phyloP scores from a whole-genome alignment of 1,139 yeast genomes.

The Kodamaea sp. region DNA sequence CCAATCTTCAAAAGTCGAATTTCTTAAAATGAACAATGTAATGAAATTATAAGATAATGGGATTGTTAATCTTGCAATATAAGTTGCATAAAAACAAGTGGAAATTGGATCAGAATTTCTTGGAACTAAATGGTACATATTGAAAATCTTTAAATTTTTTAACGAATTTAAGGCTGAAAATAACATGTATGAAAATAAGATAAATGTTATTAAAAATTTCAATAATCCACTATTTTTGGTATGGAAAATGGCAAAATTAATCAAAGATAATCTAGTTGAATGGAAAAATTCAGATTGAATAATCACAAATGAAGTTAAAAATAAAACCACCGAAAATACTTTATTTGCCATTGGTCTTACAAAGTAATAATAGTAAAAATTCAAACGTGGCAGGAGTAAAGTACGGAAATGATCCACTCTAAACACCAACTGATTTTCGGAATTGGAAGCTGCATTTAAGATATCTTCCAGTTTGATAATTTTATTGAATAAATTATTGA shows the following conservation, averaged over 20 bases:
- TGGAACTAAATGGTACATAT: constrained; percentile 69
- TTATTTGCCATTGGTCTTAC: constrained; percentile 48
- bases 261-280: constrained; percentile 60
- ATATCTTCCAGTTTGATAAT: constrained; percentile 43
- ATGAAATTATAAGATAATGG: constrained; percentile 79
- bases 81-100: constrained; percentile 73
- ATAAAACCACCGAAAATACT: constrained; percentile 37
- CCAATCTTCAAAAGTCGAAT: constrained; percentile 52
- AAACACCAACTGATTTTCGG: constrained; percentile 21
- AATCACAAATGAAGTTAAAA: constrained; percentile 44
- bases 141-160: constrained; percentile 66
- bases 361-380: constrained; percentile 36
- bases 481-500: constrained; percentile 29
- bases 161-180: constrained; percentile 61
- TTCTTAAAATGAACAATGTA: constrained; percentile 54
- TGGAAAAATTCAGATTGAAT: constrained; percentile 75
- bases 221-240: constrained; percentile 18
- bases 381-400: constrained; percentile 26
- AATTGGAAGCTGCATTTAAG: constrained; percentile 28
- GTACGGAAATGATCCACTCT: constrained; percentile 20
- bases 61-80: constrained; percentile 76
- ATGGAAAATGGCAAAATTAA: constrained; percentile 45
- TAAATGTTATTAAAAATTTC: constrained; percentile 37
- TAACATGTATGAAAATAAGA: constrained; percentile 64
- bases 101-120: constrained; percentile 72